phyloP scores from a whole-genome alignment of 148 eudicot genomes.

The Pharnaceum exiguum region DNA sequence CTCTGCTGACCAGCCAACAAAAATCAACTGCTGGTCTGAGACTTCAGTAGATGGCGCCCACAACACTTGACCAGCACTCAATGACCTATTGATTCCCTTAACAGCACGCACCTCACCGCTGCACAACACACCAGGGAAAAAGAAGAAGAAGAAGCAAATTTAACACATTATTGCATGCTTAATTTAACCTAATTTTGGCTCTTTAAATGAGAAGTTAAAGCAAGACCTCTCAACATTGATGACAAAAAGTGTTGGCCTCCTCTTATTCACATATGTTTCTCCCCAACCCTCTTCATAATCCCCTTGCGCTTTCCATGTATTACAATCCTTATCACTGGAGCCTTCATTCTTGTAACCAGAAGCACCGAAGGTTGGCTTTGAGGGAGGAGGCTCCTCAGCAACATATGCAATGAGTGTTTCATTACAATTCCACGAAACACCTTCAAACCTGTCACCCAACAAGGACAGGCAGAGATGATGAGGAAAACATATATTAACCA shows the following conservation, averaged over 20 bases:
- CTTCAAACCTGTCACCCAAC: conserved; percentile 68
- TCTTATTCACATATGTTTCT: conserved; percentile 78
- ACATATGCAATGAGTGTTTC: conserved; percentile 85
- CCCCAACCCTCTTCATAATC: conserved; percentile 93
- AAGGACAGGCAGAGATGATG: neutral
- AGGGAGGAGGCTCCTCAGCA: conserved; percentile 81
- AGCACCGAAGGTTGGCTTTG: conserved; percentile 56
- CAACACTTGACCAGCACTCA: conserved; percentile 84
- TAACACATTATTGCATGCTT: neutral
- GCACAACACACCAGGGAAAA: conserved; percentile 22
- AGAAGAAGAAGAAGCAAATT: neutral
- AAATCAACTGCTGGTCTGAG: conserved; percentile 52
- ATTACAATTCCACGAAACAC: conserved; percentile 81
- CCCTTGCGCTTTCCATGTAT: conserved; percentile 93
- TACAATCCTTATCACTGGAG: conserved; percentile 55
- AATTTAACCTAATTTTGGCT: neutral
- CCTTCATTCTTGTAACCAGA: conserved; percentile 58
- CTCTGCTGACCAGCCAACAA: conserved; percentile 80
- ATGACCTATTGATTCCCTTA: conserved; percentile 49
- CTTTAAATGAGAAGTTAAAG: conserved; percentile 7
- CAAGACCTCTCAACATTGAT: conserved; percentile 56
- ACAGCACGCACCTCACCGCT: conserved; percentile 84
- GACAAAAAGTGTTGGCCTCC: conserved; percentile 79
- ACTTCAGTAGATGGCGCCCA: conserved; percentile 69
- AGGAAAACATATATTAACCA: neutral